phyloP scores from a whole-genome alignment of 768 basidiomycete genomes.

The Lentinula lateritia region DNA sequence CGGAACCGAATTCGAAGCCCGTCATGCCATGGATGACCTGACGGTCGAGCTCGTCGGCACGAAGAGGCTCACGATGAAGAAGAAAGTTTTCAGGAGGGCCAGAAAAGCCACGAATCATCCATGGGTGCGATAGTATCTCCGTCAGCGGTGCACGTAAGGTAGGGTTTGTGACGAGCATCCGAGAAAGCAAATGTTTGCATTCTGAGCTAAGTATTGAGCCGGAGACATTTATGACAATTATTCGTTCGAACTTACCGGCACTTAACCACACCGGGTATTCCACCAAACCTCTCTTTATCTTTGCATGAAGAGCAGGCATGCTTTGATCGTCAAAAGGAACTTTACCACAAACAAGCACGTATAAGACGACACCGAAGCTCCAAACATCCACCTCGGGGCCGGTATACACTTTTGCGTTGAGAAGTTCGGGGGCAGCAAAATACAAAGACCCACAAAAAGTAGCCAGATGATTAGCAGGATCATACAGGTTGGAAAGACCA shows the following conservation, averaged over 20 bases:
- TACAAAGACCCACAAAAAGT: conserved; percentile 98
- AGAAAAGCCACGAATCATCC: conserved; percentile 88
- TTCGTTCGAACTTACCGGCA: conserved; percentile 52
- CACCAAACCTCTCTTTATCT: conserved; percentile 95
- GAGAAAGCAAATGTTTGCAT: conserved; percentile 87
- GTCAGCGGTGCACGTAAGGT: conserved; percentile 69
- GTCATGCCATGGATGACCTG: conserved; percentile 87
- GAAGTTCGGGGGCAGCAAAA: conserved; percentile 95
- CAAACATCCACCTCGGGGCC: conserved; percentile 99
- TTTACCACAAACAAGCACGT: conserved; percentile 96
- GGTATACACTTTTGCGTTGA: conserved; percentile 94
- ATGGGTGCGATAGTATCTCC: conserved; percentile 83
- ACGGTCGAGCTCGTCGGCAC: conserved; percentile 82
- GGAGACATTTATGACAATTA: neutral
- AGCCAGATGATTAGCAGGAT: conserved; percentile 74
- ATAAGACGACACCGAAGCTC: conserved; percentile 98
- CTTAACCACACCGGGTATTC: conserved; percentile 98
- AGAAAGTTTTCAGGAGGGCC: conserved; percentile 81
- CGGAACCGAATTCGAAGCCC: conserved; percentile 93
- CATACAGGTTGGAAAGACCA: conserved; percentile 92
- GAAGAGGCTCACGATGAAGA: conserved; percentile 83
- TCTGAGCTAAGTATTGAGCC: conserved; percentile 43
- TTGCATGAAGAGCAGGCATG: conserved; percentile 98
- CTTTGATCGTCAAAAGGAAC: conserved; percentile 99
- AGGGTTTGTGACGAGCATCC: conserved; percentile 98